Conservation (phyloP, 108 stramenopile species). For the Thalassiosira profunda region DNA sequence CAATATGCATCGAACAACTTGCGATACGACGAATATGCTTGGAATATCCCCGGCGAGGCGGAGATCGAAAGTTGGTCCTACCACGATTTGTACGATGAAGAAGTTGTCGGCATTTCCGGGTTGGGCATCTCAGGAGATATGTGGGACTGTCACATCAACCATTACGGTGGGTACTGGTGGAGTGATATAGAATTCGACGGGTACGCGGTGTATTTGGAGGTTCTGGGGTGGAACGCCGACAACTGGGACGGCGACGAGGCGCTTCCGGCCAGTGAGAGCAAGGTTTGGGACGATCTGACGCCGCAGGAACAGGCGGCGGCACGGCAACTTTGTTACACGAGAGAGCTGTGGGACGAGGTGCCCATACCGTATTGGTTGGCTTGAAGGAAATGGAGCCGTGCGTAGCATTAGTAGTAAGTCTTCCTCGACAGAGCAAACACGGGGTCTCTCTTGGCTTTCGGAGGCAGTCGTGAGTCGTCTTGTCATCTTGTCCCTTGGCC, state of each 20-base stretch:
- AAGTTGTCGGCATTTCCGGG: background rate
- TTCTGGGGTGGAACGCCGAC: conserved; percentile 18
- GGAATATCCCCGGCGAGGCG: background rate
- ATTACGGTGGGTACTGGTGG: conserved; percentile 4
- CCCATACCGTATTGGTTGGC: background rate
- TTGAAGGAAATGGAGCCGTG: too few relatives aligned
- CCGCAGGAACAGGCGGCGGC: conserved; percentile 24
- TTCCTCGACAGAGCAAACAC: too few relatives aligned
- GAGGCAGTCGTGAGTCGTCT: too few relatives aligned
- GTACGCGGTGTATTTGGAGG: too few relatives aligned
- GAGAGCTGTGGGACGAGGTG: conserved; percentile 26
- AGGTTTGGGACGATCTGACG: conserved; percentile 27
- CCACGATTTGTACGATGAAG: background rate
- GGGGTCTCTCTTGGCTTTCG: too few relatives aligned
- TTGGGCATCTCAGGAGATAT: background rate
- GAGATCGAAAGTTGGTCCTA: background rate
- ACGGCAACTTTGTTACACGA: conserved; percentile 33
- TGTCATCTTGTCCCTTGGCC: too few relatives aligned
- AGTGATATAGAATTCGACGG: too few relatives aligned
- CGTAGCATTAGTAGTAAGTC: too few relatives aligned
- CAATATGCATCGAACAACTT: too few relatives aligned
- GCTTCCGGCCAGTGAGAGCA: background rate
- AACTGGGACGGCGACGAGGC: conserved; percentile 25
- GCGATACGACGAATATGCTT: too few relatives aligned
- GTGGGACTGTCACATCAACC: conserved; percentile 8